phyloP scores from a whole-genome alignment of 2,329 filamentous ascomycete genomes.

The Aspergillus ustus region DNA sequence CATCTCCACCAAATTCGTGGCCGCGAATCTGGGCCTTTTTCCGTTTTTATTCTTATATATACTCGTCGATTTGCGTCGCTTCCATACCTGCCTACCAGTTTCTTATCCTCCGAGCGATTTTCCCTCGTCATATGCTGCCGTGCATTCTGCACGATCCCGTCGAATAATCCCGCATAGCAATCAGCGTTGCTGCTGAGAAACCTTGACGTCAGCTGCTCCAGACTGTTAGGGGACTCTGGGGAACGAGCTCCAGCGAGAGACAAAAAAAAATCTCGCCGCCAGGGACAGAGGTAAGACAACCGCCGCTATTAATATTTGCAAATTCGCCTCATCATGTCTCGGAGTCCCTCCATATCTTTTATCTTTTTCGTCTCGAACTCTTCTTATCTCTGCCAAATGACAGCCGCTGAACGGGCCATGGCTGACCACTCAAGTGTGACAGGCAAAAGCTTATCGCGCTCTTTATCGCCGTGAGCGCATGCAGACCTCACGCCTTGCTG shows the following conservation, averaged over 20 bases:
- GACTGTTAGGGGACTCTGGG: background rate
- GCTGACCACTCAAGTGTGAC: constrained; percentile 25
- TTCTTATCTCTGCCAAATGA: constrained; percentile 34
- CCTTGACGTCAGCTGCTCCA: constrained; percentile 12
- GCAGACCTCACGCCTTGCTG: constrained; percentile 4
- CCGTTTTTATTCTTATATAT: constrained; percentile 21
- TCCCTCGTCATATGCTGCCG: constrained; percentile 14
- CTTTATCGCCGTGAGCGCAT: constrained; percentile 22
- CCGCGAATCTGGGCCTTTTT: background rate
- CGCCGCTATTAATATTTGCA: background rate
- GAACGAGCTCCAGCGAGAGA: background rate
- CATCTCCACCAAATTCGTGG: background rate
- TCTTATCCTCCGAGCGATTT: constrained; percentile 25
- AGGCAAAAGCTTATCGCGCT: constrained; percentile 28
- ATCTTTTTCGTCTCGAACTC: background rate
- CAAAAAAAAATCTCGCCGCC: background rate
- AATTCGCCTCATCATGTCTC: background rate
- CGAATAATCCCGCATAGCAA: constrained; percentile 26
- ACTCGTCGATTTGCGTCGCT: constrained; percentile 8
- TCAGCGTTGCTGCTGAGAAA: background rate
- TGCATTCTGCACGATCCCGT: constrained; percentile 15
- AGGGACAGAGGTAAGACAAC: background rate
- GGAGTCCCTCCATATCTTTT: background rate
- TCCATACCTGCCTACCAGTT: constrained; percentile 9
- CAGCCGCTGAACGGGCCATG: constrained; percentile 18